These are phyloP conservation scores for Xylariaceae sp. DNA, from an alignment of 2,329 filamentous ascomycete species.

Conservation along the genomic window DNA sequence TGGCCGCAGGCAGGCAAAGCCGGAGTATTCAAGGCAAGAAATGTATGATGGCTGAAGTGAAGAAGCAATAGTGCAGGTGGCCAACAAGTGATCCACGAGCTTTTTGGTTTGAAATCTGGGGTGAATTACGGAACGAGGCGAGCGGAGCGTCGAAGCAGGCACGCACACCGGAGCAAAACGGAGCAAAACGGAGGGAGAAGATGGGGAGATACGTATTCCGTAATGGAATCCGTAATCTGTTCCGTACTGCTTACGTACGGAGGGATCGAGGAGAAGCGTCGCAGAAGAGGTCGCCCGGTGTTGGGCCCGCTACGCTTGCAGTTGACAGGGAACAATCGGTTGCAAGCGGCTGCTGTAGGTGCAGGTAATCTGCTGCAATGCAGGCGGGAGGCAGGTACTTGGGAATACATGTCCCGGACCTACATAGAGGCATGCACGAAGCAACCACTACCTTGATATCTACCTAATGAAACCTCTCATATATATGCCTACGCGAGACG, in stretches of 20 bases:
- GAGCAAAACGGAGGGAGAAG: too few species aligned
- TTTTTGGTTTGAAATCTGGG: background rate
- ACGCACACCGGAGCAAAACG: too few species aligned
- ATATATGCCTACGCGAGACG: too few species aligned
- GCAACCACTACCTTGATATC: too few species aligned
- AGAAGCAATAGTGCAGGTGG: constrained; percentile 9
- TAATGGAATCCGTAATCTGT: too few species aligned
- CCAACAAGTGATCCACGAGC: background rate
- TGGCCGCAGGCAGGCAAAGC: background rate
- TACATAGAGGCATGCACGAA: too few species aligned
- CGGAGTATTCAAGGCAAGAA: background rate
- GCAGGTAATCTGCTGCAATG: background rate
- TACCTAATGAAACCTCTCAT: too few species aligned
- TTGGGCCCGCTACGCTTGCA: constrained; percentile 9
- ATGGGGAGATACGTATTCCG: too few species aligned
- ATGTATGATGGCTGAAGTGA: constrained; percentile 6
- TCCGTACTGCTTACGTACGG: too few species aligned
- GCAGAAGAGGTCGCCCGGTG: background rate
- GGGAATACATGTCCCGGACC: background rate
- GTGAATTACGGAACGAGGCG: background rate
- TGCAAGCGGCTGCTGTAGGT: constrained; percentile 9
- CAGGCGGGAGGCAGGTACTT: constrained; percentile 1
- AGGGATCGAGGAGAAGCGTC: background rate
- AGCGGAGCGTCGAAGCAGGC: too few species aligned
- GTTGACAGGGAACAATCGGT: constrained; percentile 18